Evolutionary conservation across 2,329 filamentous ascomycete genomes (phyloP), one percentile per base, ranked within the genome.

Genomic region (Neodidymelliopsis sp.): DNA sequence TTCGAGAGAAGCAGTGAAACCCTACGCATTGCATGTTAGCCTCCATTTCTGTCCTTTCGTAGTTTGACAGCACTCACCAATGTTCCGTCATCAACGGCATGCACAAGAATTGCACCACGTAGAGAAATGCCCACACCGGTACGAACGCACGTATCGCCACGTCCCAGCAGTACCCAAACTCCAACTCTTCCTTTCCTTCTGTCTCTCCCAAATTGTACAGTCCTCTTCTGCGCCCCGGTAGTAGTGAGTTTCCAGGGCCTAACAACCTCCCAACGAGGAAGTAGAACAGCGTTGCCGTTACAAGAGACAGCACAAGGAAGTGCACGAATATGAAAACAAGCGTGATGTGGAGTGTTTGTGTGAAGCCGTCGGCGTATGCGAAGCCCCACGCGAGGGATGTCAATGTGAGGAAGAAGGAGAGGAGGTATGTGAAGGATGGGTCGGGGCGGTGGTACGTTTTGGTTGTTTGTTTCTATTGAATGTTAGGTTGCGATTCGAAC

Each of bases 111-210:
- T 88, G 85, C 29, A 87, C 73, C 36, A 87, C 83, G 57, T 87
- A 86, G 19, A 88, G 76, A 63, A 86, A 84, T 19, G 85, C 77
- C 77, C 86, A 88, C 4, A 87, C 77, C 0, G 85, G 84, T 57
- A 88, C 84, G 70, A 87, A 88, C 0, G 85, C 84, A 27, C 85
- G 78, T 28, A 86, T 88, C 0, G 83, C 81, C 15, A 86, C 85
- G 74, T 88, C 85, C 72, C 87, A 88, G 69, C 85, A 88, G 66
- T 88, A 88, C 42, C 85, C 85, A 72, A 88, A 88, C 64, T 88
- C 85, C 53, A 88, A 69, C 51, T 81, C 81, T 44, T 87, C 84
- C 16, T 63, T 67, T 6, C 55, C 56, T 9, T 76, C 77, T 4
- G 74, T 74, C 0, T 80, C 78, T 43, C 83, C 80, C 4, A 79